Evolutionary conservation across 2,329 filamentous ascomycete genomes (phyloP), one percentile per base, ranked within the genome.

Genomic region (Neospermospora avenae): DNA sequence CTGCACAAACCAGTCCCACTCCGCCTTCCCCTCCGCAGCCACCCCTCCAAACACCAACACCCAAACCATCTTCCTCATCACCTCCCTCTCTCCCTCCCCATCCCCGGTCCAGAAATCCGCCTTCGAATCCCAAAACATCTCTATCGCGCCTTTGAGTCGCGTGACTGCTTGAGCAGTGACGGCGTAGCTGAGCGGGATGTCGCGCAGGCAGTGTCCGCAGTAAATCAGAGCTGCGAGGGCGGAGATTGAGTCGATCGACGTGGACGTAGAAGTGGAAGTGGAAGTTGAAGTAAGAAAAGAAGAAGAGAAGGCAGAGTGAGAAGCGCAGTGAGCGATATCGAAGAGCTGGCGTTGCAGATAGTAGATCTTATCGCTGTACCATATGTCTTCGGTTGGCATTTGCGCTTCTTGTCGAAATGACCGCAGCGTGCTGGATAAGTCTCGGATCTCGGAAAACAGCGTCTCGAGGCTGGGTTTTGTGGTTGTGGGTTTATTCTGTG

Each of bases 301-400:
- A n/a, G n/a, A n/a, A n/a, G n/a, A n/a, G n/a, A n/a, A n/a, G n/a
- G n/a, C n/a, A n/a, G n/a, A n/a, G n/a, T n/a, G n/a, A n/a, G n/a
- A n/a, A n/a, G n/a, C n/a, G n/a, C 20, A 16, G 3, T 42, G n/a
- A 2, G 39, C 39, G 10, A 42, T 42, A 42, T 42, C 39, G n/a
- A 42, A 42, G 3, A 42, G 5, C 18, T 22, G n/a, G 3, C n/a
- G 56, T 44, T 59, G 60, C 5, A 62, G 28, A 25, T 37, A 57
- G 18, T 62, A 63, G 3, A 58, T 60, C 22, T 58, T 60, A 18
- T 63, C 61, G 24, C 54, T 55, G 35, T 63, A 63, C 61, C 55
- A 63, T 16, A 63, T 60, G 37, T 63, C 51, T 41, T 63, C 61
- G 18, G 49, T 8, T 16, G 55, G 58, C 28, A 55, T 31, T 18